These are phyloP conservation scores for Globisporangium cystogenes DNA, from an alignment of 352 stramenopile genomes.

Conservation along the genomic window DNA sequence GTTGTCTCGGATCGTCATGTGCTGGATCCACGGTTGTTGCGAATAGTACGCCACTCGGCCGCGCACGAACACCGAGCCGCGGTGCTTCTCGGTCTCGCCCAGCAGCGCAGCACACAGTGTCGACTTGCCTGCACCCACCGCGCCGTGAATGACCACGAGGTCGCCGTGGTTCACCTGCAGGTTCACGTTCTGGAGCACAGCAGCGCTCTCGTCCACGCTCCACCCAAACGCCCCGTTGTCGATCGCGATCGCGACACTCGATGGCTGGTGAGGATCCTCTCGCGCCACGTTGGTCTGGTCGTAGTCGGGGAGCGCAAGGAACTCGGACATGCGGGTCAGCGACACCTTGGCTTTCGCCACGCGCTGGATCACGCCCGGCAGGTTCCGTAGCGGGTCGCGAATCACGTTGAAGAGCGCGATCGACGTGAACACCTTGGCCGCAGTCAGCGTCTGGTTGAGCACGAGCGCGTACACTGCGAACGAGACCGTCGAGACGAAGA, in stretches of 20 bases:
- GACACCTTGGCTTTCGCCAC: slow-evolving; percentile 24
- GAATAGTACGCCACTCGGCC: slow-evolving; percentile 59
- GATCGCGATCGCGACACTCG: slow-evolving; percentile 9
- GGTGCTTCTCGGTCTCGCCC: slow-evolving; percentile 68
- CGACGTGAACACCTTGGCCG: slow-evolving; percentile 44
- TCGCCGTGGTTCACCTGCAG: slow-evolving; percentile 27
- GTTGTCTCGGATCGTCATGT: slow-evolving; percentile 82
- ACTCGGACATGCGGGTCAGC: slow-evolving; percentile 23
- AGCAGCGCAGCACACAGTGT: slow-evolving; percentile 34
- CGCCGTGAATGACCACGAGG: slow-evolving; percentile 39
- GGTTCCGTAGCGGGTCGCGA: slow-evolving; percentile 20
- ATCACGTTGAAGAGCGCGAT: slow-evolving; percentile 37
- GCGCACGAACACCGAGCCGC: slow-evolving; percentile 30
- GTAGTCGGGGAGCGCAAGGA: slow-evolving; percentile 17
- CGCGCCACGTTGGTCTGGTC: slow-evolving; percentile 11
- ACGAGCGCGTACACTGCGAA: slow-evolving; percentile 33
- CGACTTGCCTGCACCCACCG: slow-evolving; percentile 42
- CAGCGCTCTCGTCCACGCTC: slow-evolving; percentile 1
- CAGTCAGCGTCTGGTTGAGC: slow-evolving; percentile 22
- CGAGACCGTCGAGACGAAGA: slow-evolving; percentile 21
- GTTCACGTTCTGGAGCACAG: slow-evolving; percentile 38
- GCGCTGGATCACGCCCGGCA: slow-evolving; percentile 20
- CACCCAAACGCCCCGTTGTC: slow-evolving; percentile 24
- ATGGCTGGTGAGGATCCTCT: background rate
- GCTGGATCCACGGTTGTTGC: slow-evolving; percentile 93